These are phyloP conservation scores for Agroathelia rolfsii DNA, from an alignment of 1,284 basidiomycete species.

Conservation along the genomic window DNA sequence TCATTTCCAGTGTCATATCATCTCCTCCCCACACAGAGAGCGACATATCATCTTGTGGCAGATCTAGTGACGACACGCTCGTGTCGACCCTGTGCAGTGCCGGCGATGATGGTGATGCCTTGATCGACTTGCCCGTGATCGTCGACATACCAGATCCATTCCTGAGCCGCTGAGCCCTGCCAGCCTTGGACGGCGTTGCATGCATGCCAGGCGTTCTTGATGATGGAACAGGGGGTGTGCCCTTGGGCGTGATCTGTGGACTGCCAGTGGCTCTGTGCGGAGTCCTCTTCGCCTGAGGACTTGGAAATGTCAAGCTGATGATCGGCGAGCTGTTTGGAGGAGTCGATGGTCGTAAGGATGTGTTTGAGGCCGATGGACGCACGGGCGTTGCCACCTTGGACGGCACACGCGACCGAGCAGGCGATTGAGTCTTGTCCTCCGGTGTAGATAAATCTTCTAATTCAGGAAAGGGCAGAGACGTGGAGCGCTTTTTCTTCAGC, in stretches of 20 bases:
- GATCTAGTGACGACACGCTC: slow-evolving; percentile 15
- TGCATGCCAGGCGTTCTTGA: slow-evolving; percentile 9
- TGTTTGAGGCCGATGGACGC: slow-evolving; percentile 13
- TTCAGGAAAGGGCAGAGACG: no score
- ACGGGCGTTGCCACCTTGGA: slow-evolving; percentile 16
- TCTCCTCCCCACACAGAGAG: slow-evolving; percentile 22
- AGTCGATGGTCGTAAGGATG: slow-evolving; percentile 17
- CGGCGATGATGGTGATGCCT: slow-evolving; percentile 11
- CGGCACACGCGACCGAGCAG: no score
- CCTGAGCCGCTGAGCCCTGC: slow-evolving; percentile 12
- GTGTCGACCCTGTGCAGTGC: slow-evolving; percentile 12
- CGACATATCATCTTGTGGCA: no score
- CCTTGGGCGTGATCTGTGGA: slow-evolving; percentile 12
- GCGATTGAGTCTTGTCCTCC: no score
- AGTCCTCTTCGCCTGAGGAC: slow-evolving; percentile 13
- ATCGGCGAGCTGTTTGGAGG: slow-evolving; percentile 12
- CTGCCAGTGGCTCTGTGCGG: slow-evolving; percentile 7
- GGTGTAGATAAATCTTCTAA: no score
- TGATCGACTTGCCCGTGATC: slow-evolving; percentile 10
- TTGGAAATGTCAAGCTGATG: slow-evolving; percentile 16
- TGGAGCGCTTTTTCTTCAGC: no score
- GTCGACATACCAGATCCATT: slow-evolving; percentile 15
- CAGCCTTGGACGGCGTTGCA: slow-evolving; percentile 10
- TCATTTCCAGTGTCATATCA: slow-evolving; percentile 47
- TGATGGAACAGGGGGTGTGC: slow-evolving; percentile 10